These are phyloP conservation scores for Orychophragmus violaceus DNA, from an alignment of 345 rosid genomes.

Conservation along the genomic window DNA sequence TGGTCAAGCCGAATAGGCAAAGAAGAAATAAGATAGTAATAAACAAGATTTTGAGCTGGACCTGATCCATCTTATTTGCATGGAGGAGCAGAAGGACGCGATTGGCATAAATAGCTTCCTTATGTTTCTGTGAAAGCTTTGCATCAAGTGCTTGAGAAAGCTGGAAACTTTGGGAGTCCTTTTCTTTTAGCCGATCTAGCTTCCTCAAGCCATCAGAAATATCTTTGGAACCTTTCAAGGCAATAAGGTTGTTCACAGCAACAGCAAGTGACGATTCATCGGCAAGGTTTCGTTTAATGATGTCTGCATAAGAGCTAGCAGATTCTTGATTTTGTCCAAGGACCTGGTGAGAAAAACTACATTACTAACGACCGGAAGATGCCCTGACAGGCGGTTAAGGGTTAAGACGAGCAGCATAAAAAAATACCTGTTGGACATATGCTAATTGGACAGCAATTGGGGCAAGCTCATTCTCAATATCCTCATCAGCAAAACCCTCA, in stretches of 20 bases:
- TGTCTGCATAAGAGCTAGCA: constrained; percentile 48
- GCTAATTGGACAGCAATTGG: constrained; percentile 86
- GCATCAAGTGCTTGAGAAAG: constrained; percentile 59
- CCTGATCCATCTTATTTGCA: constrained; percentile 96
- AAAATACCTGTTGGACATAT: constrained; percentile 74
- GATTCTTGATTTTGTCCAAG: constrained; percentile 67
- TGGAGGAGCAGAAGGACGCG: constrained; percentile 85
- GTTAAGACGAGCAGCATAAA: neutral
- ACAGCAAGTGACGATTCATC: constrained; percentile 87
- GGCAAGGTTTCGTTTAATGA: constrained; percentile 57
- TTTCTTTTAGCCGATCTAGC: constrained; percentile 77
- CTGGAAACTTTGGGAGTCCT: constrained; percentile 50
- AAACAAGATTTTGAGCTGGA: constrained; percentile 17
- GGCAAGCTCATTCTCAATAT: constrained; percentile 79
- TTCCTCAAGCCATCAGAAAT: constrained; percentile 74
- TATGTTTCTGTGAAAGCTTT: constrained; percentile 71
- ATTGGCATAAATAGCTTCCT: constrained; percentile 75
- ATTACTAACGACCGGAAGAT: constrained; percentile 19
- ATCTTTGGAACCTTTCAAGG: constrained; percentile 78
- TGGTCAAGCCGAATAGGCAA: neutral
- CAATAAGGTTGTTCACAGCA: constrained; percentile 75
- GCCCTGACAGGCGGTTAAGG: neutral
- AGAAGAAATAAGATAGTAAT: neutral
- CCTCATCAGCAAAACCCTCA: constrained; percentile 69
- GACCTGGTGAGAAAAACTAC: constrained; percentile 41